Base-by-base conservation (phyloP, 2,329 filamentous ascomycete genomes). In the Hypoxylon sp. region DNA sequence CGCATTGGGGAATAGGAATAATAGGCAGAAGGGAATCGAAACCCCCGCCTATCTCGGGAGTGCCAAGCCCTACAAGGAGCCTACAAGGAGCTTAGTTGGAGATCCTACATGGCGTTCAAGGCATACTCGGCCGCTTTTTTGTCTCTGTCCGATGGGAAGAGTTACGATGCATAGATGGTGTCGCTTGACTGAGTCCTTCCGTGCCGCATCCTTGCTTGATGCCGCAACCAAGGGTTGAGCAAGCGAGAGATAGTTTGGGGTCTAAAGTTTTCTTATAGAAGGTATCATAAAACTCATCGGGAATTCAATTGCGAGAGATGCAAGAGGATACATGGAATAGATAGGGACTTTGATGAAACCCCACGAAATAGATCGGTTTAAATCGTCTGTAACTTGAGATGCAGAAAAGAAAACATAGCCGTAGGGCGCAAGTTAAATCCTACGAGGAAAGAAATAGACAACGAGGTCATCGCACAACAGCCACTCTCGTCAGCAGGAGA, bases 1-100 rank as follows among this genome's bases (percentile, higher is more conserved):
- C 55, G 31, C 55, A 43, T 43, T 37, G 41, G 35, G 34, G 42
- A 34, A n/a, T n/a, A n/a, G n/a, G n/a, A n/a, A n/a, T n/a, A n/a
- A n/a, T n/a, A n/a, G n/a, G n/a, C n/a, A n/a, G n/a, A n/a, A 54
- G 36, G 43, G 17, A 21, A 25, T 21, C 7, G 9, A 1, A 41
- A 13, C 21, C 44, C 45, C 35, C 41, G 34, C 7, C 16, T 25
- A 20, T 29, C 32, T 29, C 29, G 25, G 37, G 27, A n/a, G 12
- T 31, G 37, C 37, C 50, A 40, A 57, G 55, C 55, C 46, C 43
- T 57, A 48, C 42, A 25, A n/a, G n/a, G n/a, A 46, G 36, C 27
- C 38, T 25, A 20, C 29, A 31, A 30, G 30, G n/a, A 41, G 35
- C 43, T 50, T 46, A 56, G 54, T 38, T 56, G 48, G 42, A 23